These are phyloP conservation scores for Taiozyma sp. DNA, from an alignment of 1,139 yeast species.

Conservation along the genomic window DNA sequence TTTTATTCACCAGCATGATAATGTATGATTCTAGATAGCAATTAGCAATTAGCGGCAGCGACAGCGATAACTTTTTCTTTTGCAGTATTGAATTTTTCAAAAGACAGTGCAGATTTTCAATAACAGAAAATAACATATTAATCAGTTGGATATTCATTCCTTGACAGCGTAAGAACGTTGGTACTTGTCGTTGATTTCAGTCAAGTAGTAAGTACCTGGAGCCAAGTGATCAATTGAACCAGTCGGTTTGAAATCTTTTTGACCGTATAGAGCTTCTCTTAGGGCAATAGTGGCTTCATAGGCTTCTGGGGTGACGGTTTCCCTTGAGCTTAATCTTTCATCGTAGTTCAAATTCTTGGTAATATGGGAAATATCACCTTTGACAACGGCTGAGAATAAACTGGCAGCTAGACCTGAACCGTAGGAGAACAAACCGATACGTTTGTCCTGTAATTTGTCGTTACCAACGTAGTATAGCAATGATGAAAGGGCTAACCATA, in stretches of 20 bases:
- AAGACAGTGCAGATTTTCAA: not conserved
- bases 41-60: not conserved
- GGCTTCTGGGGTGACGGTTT: conserved; percentile 64
- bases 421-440: conserved; percentile 91
- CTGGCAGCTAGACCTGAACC: conserved; percentile 98
- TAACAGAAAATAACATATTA: not conserved
- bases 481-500: conserved; percentile 85
- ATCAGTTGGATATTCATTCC: conserved; percentile 29
- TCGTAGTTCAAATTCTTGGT: conserved; percentile 65
- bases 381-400: conserved; percentile 72
- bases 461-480: conserved; percentile 71
- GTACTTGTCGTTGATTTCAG: conserved; percentile 81
- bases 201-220: conserved; percentile 80
- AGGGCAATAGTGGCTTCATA: conserved; percentile 78
- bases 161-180: conserved; percentile 75
- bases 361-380: conserved; percentile 75
- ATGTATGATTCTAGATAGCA: not conserved
- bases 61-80: not conserved
- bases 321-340: conserved; percentile 65
- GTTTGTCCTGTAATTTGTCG: conserved; percentile 72
- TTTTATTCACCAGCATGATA: not conserved
- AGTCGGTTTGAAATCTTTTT: conserved; percentile 72
- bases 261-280: conserved; percentile 77
- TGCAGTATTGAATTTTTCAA: too few relatives aligned
- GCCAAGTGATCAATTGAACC: conserved; percentile 73